A percentile compares a stretch with the other conserved stretches of the same genome.
Evolutionary conservation across 1,284 basidiomycete genomes (phyloP).

Genomic region (Melampsora larici-populina): DNA sequence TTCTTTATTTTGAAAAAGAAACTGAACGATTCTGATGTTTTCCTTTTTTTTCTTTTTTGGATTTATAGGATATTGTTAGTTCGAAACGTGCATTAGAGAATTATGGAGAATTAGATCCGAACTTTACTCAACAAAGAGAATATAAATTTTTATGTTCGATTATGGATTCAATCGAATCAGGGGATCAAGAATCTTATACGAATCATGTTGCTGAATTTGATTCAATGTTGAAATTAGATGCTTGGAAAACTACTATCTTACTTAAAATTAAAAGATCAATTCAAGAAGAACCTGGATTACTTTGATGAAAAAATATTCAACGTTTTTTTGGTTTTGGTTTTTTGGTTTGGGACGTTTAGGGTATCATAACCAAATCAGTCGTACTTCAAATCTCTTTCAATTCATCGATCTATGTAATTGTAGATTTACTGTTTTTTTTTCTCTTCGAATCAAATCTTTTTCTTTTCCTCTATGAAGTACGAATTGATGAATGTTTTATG

Average conservation of each 20-base stretch:
- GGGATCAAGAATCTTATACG: slow-evolving; percentile 74
- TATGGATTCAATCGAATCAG: slow-evolving; percentile 72
- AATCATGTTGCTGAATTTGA: slow-evolving; percentile 63
- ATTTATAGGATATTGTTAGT: slow-evolving; percentile 74
- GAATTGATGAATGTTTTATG: too few relatives aligned
- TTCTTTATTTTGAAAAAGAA: too few relatives aligned
- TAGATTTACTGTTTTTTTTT: too few relatives aligned
- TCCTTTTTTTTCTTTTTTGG: too few relatives aligned
- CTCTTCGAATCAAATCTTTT: too few relatives aligned
- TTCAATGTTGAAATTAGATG: slow-evolving; percentile 81
- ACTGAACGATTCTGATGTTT: too few relatives aligned
- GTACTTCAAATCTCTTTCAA: too few relatives aligned
- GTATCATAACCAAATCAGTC: too few relatives aligned
- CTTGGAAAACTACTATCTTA: slow-evolving; percentile 87
- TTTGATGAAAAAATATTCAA: slow-evolving; percentile 46
- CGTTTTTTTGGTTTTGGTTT: not conserved
- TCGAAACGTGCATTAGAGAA: slow-evolving; percentile 71
- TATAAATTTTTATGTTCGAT: slow-evolving; percentile 77
- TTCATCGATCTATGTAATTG: too few relatives aligned
- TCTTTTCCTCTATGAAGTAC: too few relatives aligned
- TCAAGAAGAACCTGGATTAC: slow-evolving; percentile 61
- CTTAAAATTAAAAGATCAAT: slow-evolving; percentile 81
- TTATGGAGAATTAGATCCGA: slow-evolving; percentile 72
- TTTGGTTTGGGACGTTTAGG: too few relatives aligned
- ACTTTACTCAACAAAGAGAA: slow-evolving; percentile 81